These are phyloP conservation scores for Vanderwaltozyma tropicalis DNA, from an alignment of 805 yeast species.

Conservation along the genomic window DNA sequence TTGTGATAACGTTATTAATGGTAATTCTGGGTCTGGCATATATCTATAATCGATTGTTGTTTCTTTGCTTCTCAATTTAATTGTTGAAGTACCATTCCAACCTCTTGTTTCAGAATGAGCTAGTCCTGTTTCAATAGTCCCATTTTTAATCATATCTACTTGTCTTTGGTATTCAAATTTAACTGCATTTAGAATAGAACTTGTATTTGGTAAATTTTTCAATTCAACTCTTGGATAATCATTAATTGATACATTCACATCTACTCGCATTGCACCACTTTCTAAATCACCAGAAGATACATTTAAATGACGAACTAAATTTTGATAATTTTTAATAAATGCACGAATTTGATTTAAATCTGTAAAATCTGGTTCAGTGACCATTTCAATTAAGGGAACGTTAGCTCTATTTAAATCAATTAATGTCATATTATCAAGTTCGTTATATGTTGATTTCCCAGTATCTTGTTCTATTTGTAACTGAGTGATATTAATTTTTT, in stretches of 20 bases:
- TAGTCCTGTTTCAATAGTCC: conserved; percentile 23
- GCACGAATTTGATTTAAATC: conserved; percentile 57
- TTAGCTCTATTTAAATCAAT: conserved; percentile 81
- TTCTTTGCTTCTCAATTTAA: conserved; percentile 65
- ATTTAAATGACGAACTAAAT: conserved; percentile 52
- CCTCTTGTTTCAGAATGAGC: conserved; percentile 64
- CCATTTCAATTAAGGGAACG: conserved; percentile 81
- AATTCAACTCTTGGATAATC: conserved; percentile 71
- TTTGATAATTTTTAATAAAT: conserved; percentile 73
- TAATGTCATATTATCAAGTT: conserved; percentile 28
- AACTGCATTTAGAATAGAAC: conserved; percentile 70
- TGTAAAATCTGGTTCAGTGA: conserved; percentile 79
- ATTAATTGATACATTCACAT: conserved; percentile 80
- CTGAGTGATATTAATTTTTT: conserved; percentile 57
- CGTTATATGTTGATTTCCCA: conserved; percentile 59
- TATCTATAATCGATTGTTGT: conserved; percentile 79
- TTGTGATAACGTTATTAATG: conserved; percentile 37
- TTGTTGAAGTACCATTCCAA: conserved; percentile 75
- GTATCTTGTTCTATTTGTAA: conserved; percentile 94
- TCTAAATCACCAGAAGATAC: conserved; percentile 88
- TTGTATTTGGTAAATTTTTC: conserved; percentile 77
- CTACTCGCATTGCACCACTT: conserved; percentile 90
- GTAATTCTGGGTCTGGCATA: conserved; percentile 89
- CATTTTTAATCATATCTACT: conserved; percentile 34
- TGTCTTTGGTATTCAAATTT: conserved; percentile 68